Evolutionary conservation across 768 basidiomycete species (phyloP).

Genomic region (Thelephora ganbajun): DNA sequence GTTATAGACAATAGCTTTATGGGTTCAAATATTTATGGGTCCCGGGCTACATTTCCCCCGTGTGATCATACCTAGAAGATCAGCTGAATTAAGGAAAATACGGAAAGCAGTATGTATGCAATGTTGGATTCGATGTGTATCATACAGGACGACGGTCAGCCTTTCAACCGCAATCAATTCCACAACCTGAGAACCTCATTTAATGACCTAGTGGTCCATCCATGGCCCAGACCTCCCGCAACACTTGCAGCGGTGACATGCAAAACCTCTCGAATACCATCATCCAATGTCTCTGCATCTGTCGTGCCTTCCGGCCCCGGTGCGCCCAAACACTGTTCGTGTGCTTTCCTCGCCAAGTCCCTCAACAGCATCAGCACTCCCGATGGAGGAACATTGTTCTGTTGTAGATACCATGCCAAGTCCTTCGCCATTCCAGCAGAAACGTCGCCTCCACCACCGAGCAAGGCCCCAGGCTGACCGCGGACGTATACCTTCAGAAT

Average conservation of each 20-base stretch:
- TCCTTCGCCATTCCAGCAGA: slow-evolving; percentile 16
- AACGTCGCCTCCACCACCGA: slow-evolving; percentile 8
- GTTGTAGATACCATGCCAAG: slow-evolving; percentile 59
- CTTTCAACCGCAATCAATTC: slow-evolving; percentile 13
- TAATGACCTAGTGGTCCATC: slow-evolving; percentile 59
- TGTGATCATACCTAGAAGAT: no score
- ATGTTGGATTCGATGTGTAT: no score
- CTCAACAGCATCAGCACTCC: slow-evolving; percentile 49
- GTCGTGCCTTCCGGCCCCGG: slow-evolving; percentile 38
- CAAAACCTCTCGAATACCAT: slow-evolving; percentile 73
- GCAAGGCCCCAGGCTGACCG: slow-evolving; percentile 25
- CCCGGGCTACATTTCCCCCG: no score
- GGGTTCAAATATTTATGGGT: no score
- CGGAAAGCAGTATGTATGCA: no score
- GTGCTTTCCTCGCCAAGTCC: slow-evolving; percentile 48
- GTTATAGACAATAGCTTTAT: no score
- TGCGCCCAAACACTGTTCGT: slow-evolving; percentile 35
- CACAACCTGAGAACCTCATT: slow-evolving; percentile 53
- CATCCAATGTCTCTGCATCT: slow-evolving; percentile 22
- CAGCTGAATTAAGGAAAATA: no score
- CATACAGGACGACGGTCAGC: no score
- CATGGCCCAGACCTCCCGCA: slow-evolving; percentile 52
- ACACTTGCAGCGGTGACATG: slow-evolving; percentile 77
- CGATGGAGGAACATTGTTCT: slow-evolving; percentile 58
- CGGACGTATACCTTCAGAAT: slow-evolving; percentile 42